Percentiles rank a stretch among this genome's conserved stretches.
Evolutionary conservation across 192 early-diverging fungal genomes (phyloP).

Genomic region (Backusella macrospora): DNA sequence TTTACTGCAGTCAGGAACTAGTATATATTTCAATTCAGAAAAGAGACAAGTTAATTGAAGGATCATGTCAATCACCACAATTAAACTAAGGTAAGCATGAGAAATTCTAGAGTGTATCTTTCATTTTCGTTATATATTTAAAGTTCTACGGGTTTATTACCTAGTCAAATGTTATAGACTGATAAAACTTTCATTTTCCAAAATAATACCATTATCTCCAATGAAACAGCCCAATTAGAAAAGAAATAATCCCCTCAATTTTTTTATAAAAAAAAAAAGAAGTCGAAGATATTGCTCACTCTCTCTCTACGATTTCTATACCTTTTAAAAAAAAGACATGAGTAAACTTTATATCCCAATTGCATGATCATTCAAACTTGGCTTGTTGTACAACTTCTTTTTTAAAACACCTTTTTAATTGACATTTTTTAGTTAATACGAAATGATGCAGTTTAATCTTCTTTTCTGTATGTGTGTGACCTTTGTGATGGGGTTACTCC

Average conservation of each 20-base stretch:
- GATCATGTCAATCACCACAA: neutral
- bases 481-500: conserved; percentile 8
- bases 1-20: too few species aligned
- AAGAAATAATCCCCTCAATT: neutral
- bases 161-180: conserved; percentile 1
- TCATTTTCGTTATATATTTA: neutral
- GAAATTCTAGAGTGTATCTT: neutral
- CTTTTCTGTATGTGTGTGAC: conserved; percentile 1
- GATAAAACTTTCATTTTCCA: neutral
- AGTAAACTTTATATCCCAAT: conserved; percentile 2
- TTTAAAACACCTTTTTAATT: conserved; percentile 16
- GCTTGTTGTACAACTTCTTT: neutral
- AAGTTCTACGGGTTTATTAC: neutral
- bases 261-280: neutral
- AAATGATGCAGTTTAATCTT: conserved; percentile 7
- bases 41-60: neutral
- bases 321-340: neutral
- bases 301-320: neutral
- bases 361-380: conserved; percentile 3
- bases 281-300: neutral
- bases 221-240: conserved; percentile 9
- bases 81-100: neutral
- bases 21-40: neutral
- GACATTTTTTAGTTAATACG: conserved; percentile 3
- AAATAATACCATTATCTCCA: neutral